phyloP scores from a whole-genome alignment of 2,329 filamentous ascomycete genomes.

The Penicillium sp. region DNA sequence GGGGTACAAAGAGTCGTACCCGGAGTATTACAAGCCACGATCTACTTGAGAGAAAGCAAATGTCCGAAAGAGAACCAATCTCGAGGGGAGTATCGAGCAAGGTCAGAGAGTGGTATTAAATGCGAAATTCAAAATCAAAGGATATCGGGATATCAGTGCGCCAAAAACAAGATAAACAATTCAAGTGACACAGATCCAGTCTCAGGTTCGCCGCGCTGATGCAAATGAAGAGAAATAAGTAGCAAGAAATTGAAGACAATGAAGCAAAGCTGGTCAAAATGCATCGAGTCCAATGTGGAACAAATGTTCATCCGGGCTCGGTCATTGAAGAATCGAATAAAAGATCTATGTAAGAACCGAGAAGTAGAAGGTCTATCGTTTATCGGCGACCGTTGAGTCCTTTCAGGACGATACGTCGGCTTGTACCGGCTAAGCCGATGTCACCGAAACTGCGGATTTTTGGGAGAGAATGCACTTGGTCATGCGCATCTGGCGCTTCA shows the following conservation, averaged over 20 bases:
- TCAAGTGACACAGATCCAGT: slow-evolving; percentile 11
- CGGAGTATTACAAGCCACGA: slow-evolving; percentile 8
- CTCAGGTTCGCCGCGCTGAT: slow-evolving; percentile 25
- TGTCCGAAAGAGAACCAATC: background rate
- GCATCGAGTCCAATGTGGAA: background rate
- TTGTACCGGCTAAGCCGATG: slow-evolving; percentile 35
- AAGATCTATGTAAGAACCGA: background rate
- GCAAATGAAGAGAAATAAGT: slow-evolving; percentile 17
- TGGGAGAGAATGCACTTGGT: slow-evolving; percentile 20
- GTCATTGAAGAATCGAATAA: background rate
- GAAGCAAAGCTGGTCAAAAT: slow-evolving; percentile 4
- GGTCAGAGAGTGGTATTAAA: background rate
- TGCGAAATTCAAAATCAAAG: background rate
- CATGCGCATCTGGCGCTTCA: slow-evolving; percentile 16
- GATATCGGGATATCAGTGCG: background rate
- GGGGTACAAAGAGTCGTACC: slow-evolving; percentile 8
- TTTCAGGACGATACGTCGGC: slow-evolving; percentile 38
- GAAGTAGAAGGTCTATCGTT: background rate
- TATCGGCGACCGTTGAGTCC: slow-evolving; percentile 32
- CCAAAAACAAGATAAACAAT: background rate
- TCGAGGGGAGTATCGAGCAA: background rate
- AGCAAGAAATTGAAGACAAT: background rate
- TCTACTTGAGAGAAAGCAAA: background rate
- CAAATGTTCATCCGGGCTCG: background rate
- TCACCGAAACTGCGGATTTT: slow-evolving; percentile 42